Evolutionary conservation across 2,329 filamentous ascomycete genomes (phyloP), one percentile per base, ranked within the genome.

Genomic region (Dothiorella sarmentorum): DNA sequence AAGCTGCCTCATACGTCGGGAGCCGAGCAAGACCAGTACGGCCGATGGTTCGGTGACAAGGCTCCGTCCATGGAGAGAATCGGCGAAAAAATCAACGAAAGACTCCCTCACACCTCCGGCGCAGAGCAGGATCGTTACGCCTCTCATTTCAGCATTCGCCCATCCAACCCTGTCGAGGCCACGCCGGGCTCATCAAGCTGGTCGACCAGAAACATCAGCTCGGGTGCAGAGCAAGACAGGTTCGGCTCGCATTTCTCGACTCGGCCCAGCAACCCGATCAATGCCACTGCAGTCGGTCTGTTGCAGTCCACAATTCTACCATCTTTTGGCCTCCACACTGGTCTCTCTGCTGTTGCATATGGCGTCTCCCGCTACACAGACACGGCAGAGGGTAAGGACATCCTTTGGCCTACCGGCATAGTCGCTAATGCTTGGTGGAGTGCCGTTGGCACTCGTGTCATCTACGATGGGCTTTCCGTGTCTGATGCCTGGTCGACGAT

Each of bases 371-470:
- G 81, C 22, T 75, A 78, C 51, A 82, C 80, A 7, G 69, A 83
- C 64, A 75, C 77, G n/a, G 76, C 81, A 9, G 83, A 85, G 58
- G 73, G 78, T n/a, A 86, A 86, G 64, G 83, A 86, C 66, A 82
- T 79, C 74, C 69, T 83, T 5, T 85, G 82, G 82, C 80, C 82
- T 1, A 71, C 75, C 3, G 80, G 75, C 2, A 80, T 80, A 64
- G 77, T 85, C 9, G 68, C 75, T 59, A 85, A 84, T 65, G 82
- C 81, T 6, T 85, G 83, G 83, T 85, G 82, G 80, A 80, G 76
- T 57, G 81, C 83, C 20, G 69, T 85, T 40, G 82, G 82, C 13
- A 73, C 76, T n/a, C 78, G 77, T 4, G 72, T 83, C 10, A 71
- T 82, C 15, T 71, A 75, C 58, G 73, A 77, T 27, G 76, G 78